Percentiles rank a stretch among this genome's conserved stretches.
phyloP scores from a whole-genome alignment of 768 basidiomycete genomes.

The Pisolithus marmoratus region DNA sequence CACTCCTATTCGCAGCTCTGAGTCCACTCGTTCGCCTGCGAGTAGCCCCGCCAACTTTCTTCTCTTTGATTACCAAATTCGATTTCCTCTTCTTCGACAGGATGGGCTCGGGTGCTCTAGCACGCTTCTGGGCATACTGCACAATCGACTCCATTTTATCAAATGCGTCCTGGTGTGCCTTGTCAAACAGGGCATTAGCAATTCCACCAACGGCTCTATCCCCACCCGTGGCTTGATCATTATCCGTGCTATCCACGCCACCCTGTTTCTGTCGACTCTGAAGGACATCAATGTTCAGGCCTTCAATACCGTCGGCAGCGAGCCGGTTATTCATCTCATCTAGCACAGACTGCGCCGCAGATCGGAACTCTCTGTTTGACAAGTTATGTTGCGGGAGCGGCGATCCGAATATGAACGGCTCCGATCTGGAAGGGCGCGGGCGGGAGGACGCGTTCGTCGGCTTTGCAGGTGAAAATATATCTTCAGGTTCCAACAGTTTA shows the following conservation, averaged over 20 bases:
- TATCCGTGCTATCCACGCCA: not conserved
- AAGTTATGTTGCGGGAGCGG: constrained; percentile 58
- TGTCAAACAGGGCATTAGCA: constrained; percentile 42
- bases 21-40: constrained; percentile 20
- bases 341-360: constrained; percentile 63
- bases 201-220: constrained; percentile 10
- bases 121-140: constrained; percentile 43
- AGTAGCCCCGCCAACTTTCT: constrained; percentile 10
- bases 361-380: constrained; percentile 61
- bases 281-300: constrained; percentile 42
- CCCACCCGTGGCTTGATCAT: not conserved
- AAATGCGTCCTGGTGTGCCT: constrained; percentile 60
- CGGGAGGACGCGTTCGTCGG: constrained; percentile 11
- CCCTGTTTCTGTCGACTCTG: constrained; percentile 17
- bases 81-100: constrained; percentile 43
- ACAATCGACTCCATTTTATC: constrained; percentile 75
- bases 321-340: constrained; percentile 81
- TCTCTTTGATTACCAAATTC: constrained; percentile 38
- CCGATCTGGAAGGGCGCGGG: constrained; percentile 20
- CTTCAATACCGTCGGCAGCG: constrained; percentile 48
- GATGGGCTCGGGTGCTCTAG: constrained; percentile 15
- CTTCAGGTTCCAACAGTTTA: constrained; percentile 20
- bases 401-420: constrained; percentile 76
- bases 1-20: constrained; percentile 20
- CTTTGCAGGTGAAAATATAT: constrained; percentile 38